Conservation (phyloP, 1,284 basidiomycete species). For the Lignosus rhinocerotis region DNA sequence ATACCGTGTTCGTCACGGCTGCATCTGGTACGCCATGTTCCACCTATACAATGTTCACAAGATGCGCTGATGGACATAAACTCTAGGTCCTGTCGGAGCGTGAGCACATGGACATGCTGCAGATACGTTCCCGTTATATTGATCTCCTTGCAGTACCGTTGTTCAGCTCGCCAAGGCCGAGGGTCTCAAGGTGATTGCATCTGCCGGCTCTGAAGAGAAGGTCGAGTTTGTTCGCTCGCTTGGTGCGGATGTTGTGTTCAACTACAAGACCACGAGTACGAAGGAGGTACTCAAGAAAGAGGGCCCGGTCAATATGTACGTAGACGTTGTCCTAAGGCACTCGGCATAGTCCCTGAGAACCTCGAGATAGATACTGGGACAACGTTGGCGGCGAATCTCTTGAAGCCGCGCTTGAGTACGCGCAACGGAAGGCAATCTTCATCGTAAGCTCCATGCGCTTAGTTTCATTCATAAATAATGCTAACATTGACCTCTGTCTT, state of each 20-base stretch:
- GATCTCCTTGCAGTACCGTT: conserved; percentile 36
- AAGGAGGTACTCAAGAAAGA: conserved; percentile 54
- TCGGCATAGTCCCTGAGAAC: background rate
- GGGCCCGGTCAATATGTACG: conserved; percentile 53
- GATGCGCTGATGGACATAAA: background rate
- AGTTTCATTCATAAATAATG: background rate
- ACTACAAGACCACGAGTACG: conserved; percentile 64
- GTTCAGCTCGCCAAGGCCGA: conserved; percentile 65
- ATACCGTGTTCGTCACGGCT: conserved; percentile 27
- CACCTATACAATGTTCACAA: background rate
- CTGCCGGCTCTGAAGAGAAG: conserved; percentile 72
- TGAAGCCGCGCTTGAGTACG: conserved; percentile 51
- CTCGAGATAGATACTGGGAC: conserved; percentile 43
- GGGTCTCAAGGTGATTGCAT: conserved; percentile 70
- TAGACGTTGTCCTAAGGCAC: background rate
- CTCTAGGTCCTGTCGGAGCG: conserved; percentile 23
- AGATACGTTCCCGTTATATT: background rate
- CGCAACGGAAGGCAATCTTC: conserved; percentile 52
- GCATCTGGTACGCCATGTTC: conserved; percentile 16
- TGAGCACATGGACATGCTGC: background rate
- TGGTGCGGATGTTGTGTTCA: conserved; percentile 70
- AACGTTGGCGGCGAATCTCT: conserved; percentile 68
- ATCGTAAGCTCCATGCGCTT: conserved; percentile 44
- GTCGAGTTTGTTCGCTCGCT: conserved; percentile 59
- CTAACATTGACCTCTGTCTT: background rate